Percentiles rank a stretch among this genome's conserved stretches.
phyloP scores from a whole-genome alignment of 139 green algal species.

The Tetratostichococcus sp. region DNA sequence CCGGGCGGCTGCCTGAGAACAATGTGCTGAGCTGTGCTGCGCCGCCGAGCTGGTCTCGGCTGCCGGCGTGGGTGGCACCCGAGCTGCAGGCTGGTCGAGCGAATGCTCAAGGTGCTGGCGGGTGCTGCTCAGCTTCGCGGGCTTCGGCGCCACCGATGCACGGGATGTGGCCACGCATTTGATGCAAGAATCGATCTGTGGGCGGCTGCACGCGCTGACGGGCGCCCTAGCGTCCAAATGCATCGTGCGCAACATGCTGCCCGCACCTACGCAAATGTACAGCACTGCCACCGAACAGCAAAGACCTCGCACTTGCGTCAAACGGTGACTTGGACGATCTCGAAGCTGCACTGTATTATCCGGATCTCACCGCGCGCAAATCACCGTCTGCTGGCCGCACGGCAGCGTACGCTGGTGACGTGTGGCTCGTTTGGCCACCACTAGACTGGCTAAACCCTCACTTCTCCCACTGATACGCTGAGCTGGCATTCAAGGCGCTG shows the following conservation, averaged over 20 bases:
- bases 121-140: background rate
- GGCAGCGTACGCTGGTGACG: no score
- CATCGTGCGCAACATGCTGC: background rate
- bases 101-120: background rate
- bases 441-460: no score
- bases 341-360: no score
- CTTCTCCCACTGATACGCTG: background rate
- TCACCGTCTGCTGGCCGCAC: no score
- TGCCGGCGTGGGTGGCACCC: background rate
- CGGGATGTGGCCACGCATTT: background rate
- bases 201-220: background rate
- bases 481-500: background rate
- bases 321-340: no score
- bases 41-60: background rate
- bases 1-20: background rate
- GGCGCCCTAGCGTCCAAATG: background rate
- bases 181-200: background rate
- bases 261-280: background rate
- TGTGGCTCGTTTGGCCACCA: no score
- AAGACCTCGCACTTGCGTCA: no score
- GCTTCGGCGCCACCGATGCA: background rate
- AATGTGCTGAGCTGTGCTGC: background rate
- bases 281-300: background rate
- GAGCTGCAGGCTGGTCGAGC: background rate
- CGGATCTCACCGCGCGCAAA: no score